phyloP scores from a whole-genome alignment of 495 filamentous ascomycete genomes.

The Hypoxylon fuscum region DNA sequence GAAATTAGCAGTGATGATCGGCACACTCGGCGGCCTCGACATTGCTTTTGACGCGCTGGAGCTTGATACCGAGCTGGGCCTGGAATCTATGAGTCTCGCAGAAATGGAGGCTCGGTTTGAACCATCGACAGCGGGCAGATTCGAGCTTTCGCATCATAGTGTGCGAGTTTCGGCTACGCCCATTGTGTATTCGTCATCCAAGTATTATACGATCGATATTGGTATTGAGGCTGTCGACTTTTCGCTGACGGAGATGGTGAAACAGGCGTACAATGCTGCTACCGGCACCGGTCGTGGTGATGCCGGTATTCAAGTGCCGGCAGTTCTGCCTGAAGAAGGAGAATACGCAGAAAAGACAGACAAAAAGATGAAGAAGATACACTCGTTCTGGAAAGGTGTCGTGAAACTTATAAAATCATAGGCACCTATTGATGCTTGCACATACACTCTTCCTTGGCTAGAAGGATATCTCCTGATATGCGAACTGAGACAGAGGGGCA shows the following conservation, averaged over 20 bases:
- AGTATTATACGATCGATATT: constrained; percentile 16
- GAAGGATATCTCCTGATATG: too few species aligned
- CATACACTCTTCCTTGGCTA: too few species aligned
- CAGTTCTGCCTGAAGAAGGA: too few species aligned
- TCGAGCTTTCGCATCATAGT: constrained; percentile 2
- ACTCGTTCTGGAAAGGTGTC: too few species aligned
- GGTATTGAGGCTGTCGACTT: constrained; percentile 7
- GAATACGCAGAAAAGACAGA: too few species aligned
- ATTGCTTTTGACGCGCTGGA: constrained; percentile 34
- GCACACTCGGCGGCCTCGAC: constrained; percentile 9
- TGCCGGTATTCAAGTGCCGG: not conserved
- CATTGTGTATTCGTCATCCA: not conserved
- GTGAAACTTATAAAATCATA: too few species aligned
- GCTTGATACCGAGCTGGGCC: constrained; percentile 8
- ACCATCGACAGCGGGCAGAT: not conserved
- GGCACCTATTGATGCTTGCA: too few species aligned
- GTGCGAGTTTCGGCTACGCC: constrained; percentile 2
- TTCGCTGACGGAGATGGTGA: not conserved
- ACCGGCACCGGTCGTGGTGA: not conserved
- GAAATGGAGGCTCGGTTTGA: not conserved
- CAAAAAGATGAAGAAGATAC: too few species aligned
- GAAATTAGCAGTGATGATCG: constrained; percentile 6
- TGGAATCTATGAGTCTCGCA: not conserved
- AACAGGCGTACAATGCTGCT: not conserved
- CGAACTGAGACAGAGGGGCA: too few species aligned